Conservation (phyloP, 192 early-diverging fungal genomes). For the Gamsiella multidivaricata region DNA sequence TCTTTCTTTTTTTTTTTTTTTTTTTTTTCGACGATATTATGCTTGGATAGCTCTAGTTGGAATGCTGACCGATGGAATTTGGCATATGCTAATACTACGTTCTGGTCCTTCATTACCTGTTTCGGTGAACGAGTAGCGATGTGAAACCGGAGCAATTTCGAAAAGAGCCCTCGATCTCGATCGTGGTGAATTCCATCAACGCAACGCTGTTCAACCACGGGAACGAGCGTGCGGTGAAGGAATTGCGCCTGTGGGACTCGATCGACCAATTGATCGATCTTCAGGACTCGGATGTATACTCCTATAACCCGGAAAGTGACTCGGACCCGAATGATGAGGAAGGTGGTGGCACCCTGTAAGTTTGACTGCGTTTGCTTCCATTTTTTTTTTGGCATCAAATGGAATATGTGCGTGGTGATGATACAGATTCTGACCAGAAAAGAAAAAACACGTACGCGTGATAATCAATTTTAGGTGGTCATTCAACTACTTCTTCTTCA, state of each 20-base stretch:
- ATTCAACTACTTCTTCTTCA: conserved; percentile 98
- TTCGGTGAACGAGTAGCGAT: conserved; percentile 69
- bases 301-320: conserved; percentile 87
- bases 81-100: too few relatives aligned
- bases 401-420: too few relatives aligned
- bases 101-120: too few relatives aligned
- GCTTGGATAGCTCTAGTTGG: too few relatives aligned
- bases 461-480: too few relatives aligned
- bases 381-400: neutral
- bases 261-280: conserved; percentile 87
- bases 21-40: neutral
- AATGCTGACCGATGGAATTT: too few relatives aligned
- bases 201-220: conserved; percentile 87
- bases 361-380: neutral
- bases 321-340: conserved; percentile 93
- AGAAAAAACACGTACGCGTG: too few relatives aligned
- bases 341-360: conserved; percentile 64
- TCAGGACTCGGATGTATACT: conserved; percentile 89
- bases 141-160: conserved; percentile 81
- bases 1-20: neutral
- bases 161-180: conserved; percentile 74
- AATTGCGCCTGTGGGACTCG: conserved; percentile 82
- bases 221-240: conserved; percentile 70
- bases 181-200: conserved; percentile 87
- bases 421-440: too few relatives aligned